Evolutionary conservation across 495 filamentous ascomycete genomes (phyloP).

Genomic region (Bryoglossum gracile): DNA sequence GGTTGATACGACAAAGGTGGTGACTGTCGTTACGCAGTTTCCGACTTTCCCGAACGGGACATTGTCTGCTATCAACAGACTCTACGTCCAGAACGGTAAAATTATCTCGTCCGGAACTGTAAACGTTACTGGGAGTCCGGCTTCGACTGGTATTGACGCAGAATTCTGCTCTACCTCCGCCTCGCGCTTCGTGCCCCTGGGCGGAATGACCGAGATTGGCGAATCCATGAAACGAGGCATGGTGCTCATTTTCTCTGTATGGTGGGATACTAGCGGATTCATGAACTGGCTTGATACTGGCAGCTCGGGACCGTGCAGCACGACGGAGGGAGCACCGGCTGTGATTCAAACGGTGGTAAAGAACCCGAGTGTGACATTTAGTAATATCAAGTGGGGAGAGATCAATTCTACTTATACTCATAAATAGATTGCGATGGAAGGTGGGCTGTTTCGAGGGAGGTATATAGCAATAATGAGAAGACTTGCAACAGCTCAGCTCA

Average conservation of each 20-base stretch:
- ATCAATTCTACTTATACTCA: slow-evolving; percentile 55
- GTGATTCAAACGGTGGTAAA: slow-evolving; percentile 51
- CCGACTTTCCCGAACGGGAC: slow-evolving; percentile 49
- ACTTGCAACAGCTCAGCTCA: too few species aligned
- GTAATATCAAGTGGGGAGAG: slow-evolving; percentile 59
- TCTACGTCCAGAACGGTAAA: slow-evolving; percentile 56
- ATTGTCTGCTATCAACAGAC: slow-evolving; percentile 50
- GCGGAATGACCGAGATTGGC: slow-evolving; percentile 52
- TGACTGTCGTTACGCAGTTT: slow-evolving; percentile 69
- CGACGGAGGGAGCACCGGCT: slow-evolving; percentile 49
- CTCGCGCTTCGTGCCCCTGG: slow-evolving; percentile 46
- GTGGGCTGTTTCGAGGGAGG: too few species aligned
- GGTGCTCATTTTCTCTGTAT: slow-evolving; percentile 61
- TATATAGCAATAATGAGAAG: too few species aligned
- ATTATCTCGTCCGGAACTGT: slow-evolving; percentile 36
- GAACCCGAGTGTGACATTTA: slow-evolving; percentile 51
- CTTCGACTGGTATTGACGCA: slow-evolving; percentile 48
- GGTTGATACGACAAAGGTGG: slow-evolving; percentile 51
- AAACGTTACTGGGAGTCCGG: slow-evolving; percentile 43
- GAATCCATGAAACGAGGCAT: slow-evolving; percentile 45
- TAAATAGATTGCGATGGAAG: too few species aligned
- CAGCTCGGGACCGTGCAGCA: slow-evolving; percentile 64
- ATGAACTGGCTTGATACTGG: slow-evolving; percentile 80
- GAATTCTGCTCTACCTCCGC: slow-evolving; percentile 47
- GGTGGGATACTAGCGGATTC: slow-evolving; percentile 64